Percentiles rank a stretch among this genome's conserved stretches.
phyloP scores from a whole-genome alignment of 2,329 filamentous ascomycete genomes.

The Neonectria magnoliae region DNA sequence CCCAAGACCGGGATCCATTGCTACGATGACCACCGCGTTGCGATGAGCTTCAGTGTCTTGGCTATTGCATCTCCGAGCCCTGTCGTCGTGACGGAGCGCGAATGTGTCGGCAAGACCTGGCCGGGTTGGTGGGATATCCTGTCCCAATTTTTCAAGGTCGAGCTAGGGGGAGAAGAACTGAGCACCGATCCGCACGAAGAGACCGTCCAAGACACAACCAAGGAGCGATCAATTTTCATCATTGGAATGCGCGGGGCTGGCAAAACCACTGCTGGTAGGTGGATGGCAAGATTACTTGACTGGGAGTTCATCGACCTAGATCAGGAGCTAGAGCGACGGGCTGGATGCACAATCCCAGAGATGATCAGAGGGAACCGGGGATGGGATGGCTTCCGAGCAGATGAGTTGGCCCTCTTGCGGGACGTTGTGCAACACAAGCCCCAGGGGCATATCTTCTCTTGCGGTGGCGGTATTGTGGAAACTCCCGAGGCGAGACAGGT shows the following conservation, averaged over 20 bases:
- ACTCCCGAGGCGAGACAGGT: constrained; percentile 80
- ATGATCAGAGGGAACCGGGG: constrained; percentile 77
- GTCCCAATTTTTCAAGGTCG: constrained; percentile 78
- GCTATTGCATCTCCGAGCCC: constrained; percentile 75
- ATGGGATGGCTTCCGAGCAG: constrained; percentile 88
- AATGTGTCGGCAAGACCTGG: constrained; percentile 98
- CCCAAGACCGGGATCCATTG: constrained; percentile 81
- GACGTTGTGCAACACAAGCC: constrained; percentile 79
- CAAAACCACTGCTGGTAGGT: constrained; percentile 91
- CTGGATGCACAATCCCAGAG: constrained; percentile 83
- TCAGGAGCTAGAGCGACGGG: constrained; percentile 79
- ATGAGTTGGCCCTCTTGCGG: constrained; percentile 79
- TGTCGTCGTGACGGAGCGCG: constrained; percentile 84
- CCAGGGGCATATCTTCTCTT: constrained; percentile 85
- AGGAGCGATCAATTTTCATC: constrained; percentile 81
- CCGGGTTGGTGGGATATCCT: constrained; percentile 98
- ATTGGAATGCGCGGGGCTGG: constrained; percentile 98
- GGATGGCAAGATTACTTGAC: constrained; percentile 80
- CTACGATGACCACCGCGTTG: constrained; percentile 97
- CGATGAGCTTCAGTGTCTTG: constrained; percentile 97
- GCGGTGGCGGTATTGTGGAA: constrained; percentile 93
- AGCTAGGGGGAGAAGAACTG: constrained; percentile 78
- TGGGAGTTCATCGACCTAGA: constrained; percentile 89
- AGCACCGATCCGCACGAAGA: constrained; percentile 29
- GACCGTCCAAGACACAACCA: constrained; percentile 8